Percentiles rank a stretch among this genome's conserved stretches.
Conservation (phyloP, 345 rosid species). For the Dipteronia dyeriana region DNA sequence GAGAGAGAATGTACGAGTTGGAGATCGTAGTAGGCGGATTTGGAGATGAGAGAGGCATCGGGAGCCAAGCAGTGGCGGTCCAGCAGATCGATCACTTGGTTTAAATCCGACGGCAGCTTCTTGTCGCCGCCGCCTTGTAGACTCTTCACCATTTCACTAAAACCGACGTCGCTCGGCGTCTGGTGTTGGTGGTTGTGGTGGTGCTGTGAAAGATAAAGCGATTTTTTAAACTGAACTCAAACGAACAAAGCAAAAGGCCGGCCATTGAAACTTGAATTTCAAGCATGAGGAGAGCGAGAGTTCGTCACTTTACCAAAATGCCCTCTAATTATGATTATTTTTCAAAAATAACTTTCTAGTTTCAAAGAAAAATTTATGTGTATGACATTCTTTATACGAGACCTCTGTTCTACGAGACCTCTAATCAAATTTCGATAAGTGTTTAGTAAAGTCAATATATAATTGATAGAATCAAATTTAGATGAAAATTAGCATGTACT, state of each 20-base stretch:
- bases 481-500: too few species aligned
- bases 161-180: not conserved
- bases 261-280: constrained; percentile 9
- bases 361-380: too few species aligned
- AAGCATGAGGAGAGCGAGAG: not conserved
- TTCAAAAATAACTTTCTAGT: too few species aligned
- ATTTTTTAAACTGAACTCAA: not conserved
- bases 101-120: constrained; percentile 74
- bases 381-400: too few species aligned
- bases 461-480: too few species aligned
- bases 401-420: too few species aligned
- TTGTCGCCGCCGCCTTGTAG: constrained; percentile 57
- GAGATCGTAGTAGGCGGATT: constrained; percentile 80
- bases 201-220: not conserved
- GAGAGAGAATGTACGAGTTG: constrained; percentile 60
- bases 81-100: constrained; percentile 83
- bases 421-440: too few species aligned
- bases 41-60: constrained; percentile 94
- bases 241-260: not conserved
- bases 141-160: constrained; percentile 54
- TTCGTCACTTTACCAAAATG: not conserved
- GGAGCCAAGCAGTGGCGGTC: constrained; percentile 97
- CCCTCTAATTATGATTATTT: not conserved
- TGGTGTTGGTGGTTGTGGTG: not conserved
- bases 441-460: too few species aligned